phyloP scores from a whole-genome alignment of 106 monocot genomes.

The Dendrobium catenatum region DNA sequence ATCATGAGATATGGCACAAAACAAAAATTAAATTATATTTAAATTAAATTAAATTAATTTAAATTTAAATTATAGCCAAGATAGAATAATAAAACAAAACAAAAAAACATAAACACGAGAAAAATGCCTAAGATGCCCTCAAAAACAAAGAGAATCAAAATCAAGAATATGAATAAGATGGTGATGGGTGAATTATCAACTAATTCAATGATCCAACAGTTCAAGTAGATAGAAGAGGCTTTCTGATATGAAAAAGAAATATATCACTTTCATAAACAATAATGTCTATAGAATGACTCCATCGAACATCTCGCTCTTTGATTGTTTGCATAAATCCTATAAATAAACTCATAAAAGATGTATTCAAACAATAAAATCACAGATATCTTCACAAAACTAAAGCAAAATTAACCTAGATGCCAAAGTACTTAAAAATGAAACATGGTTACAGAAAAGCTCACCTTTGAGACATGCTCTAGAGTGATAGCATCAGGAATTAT shows the following conservation, averaged over 20 bases:
- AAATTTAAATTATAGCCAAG: background rate
- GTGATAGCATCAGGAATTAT: constrained; percentile 74
- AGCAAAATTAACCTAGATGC: background rate
- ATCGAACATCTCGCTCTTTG: background rate
- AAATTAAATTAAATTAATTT: background rate
- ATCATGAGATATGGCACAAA: background rate
- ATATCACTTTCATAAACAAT: background rate
- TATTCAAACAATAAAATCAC: background rate
- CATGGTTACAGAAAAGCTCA: constrained; percentile 10
- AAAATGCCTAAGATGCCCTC: background rate
- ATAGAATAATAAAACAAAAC: background rate
- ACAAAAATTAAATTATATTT: background rate
- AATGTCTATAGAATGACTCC: background rate
- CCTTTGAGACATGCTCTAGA: constrained; percentile 91
- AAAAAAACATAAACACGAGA: background rate
- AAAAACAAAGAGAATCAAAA: background rate
- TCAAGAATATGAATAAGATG: background rate
- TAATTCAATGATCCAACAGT: background rate
- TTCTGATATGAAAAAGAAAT: background rate
- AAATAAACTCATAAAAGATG: constrained; percentile 1
- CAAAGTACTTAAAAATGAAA: background rate
- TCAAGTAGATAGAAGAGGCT: background rate
- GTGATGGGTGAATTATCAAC: background rate
- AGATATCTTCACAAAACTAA: background rate
- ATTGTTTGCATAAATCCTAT: background rate